These are phyloP conservation scores for Phenoliferia sp. DNA, from an alignment of 1,284 basidiomycete genomes.

Conservation along the genomic window DNA sequence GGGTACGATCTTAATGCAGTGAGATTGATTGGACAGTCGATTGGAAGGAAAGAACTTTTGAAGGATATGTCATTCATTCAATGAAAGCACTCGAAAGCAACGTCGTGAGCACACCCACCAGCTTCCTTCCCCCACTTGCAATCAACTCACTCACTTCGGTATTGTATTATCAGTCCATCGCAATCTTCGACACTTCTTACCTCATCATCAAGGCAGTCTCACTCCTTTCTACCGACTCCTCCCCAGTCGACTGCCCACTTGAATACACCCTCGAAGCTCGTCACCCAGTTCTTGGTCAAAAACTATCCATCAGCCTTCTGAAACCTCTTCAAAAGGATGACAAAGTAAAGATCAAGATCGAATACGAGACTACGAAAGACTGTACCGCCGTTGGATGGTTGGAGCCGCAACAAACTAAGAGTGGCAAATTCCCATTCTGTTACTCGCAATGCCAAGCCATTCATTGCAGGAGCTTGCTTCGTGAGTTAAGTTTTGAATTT, in stretches of 20 bases:
- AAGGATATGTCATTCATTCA: constrained; percentile 67
- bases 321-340: constrained; percentile 46
- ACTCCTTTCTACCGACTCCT: constrained; percentile 34
- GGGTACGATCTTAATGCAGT: background rate
- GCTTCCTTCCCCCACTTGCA: constrained; percentile 10
- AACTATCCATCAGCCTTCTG: constrained; percentile 55
- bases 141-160: constrained; percentile 3
- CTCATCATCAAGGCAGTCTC: constrained; percentile 59
- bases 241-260: constrained; percentile 26
- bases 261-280: constrained; percentile 12
- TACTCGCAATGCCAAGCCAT: constrained; percentile 93
- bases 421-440: constrained; percentile 77
- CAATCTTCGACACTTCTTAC: constrained; percentile 66
- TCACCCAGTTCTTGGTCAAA: constrained; percentile 57
- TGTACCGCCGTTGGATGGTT: constrained; percentile 93
- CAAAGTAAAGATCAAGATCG: constrained; percentile 56
- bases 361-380: constrained; percentile 68
- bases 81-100: constrained; percentile 57
- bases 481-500: too few species aligned
- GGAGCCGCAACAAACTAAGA: constrained; percentile 84
- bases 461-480: constrained; percentile 73
- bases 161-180: constrained; percentile 2
- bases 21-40: constrained; percentile 73
- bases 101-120: constrained; percentile 58
- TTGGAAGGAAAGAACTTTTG: constrained; percentile 62